A percentile compares a stretch with the other conserved stretches of the same genome.
Conservation (phyloP, 2,329 filamentous ascomycete species). For the Clathrospora elynae region DNA sequence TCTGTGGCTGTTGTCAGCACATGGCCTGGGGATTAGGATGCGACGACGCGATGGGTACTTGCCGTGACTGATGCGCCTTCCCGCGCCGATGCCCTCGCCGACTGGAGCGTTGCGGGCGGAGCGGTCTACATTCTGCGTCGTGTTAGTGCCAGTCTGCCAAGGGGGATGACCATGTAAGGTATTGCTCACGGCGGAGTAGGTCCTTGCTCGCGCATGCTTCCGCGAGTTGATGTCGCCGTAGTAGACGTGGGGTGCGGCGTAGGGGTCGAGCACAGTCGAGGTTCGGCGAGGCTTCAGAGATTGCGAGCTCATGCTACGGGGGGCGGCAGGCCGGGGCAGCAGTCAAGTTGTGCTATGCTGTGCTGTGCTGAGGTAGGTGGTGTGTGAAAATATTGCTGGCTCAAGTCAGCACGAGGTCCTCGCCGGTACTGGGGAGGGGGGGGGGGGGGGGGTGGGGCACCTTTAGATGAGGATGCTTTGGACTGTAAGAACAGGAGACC, state of each 20-base stretch:
- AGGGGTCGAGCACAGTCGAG: conserved; percentile 59
- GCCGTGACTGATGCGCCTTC: conserved; percentile 49
- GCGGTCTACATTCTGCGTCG: conserved; percentile 35
- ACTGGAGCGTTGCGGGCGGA: conserved; percentile 40
- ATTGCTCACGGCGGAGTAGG: conserved; percentile 60
- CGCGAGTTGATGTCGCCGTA: conserved; percentile 60
- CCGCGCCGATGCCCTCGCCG: conserved; percentile 33
- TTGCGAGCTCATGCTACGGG: conserved; percentile 51
- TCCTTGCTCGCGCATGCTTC: conserved; percentile 56
- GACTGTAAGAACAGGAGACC: conserved; percentile 12
- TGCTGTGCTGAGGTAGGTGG: conserved; percentile 12
- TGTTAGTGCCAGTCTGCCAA: conserved; percentile 17
- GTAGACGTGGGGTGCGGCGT: conserved; percentile 63
- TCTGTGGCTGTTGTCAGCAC: conserved; percentile 60
- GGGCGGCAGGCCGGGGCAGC: conserved; percentile 23
- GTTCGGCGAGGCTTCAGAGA: conserved; percentile 43
- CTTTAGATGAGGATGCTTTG: conserved; percentile 20
- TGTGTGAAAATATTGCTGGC: conserved; percentile 24
- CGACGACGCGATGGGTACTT: conserved; percentile 17
- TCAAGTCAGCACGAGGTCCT: conserved; percentile 14
- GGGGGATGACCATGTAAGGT: neutral
- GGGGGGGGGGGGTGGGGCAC: conserved; percentile 24
- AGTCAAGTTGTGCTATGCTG: conserved; percentile 11
- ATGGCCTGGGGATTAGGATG: neutral
- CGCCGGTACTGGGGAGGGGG: conserved; percentile 10